Evolutionary conservation across 192 early-diverging fungal species (phyloP).

Genomic region (Coemansia sp.): DNA sequence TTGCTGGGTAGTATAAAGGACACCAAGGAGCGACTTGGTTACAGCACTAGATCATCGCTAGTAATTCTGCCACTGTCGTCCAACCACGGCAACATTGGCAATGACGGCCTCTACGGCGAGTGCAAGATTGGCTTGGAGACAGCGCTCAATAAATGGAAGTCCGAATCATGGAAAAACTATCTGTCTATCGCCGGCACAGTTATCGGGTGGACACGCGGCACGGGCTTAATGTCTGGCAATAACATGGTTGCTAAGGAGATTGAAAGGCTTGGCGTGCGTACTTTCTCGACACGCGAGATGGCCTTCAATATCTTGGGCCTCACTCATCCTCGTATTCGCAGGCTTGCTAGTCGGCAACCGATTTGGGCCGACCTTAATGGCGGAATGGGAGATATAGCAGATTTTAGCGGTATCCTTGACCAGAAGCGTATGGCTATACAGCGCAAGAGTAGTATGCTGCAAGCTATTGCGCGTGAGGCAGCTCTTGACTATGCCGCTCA

Average conservation of each 20-base stretch:
- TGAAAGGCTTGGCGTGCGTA: slow-evolving; percentile 83
- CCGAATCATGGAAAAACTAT: slow-evolving; percentile 86
- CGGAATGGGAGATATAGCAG: slow-evolving; percentile 70
- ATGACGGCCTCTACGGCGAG: slow-evolving; percentile 91
- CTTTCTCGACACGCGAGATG: slow-evolving; percentile 92
- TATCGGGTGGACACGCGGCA: slow-evolving; percentile 97
- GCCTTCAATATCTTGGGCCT: slow-evolving; percentile 90
- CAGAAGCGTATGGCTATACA: background rate
- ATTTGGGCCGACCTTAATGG: slow-evolving; percentile 88
- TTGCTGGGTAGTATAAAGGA: slow-evolving; percentile 82
- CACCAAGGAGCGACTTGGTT: slow-evolving; percentile 72
- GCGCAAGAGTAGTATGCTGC: background rate
- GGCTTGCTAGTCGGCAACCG: slow-evolving; percentile 70
- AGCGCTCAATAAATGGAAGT: slow-evolving; percentile 84
- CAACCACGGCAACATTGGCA: slow-evolving; percentile 94
- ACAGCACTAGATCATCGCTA: slow-evolving; percentile 81
- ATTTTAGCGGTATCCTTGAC: background rate
- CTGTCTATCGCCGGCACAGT: slow-evolving; percentile 85
- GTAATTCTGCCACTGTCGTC: slow-evolving; percentile 89
- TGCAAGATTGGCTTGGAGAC: slow-evolving; percentile 95
- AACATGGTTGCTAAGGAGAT: slow-evolving; percentile 86
- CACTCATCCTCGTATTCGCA: slow-evolving; percentile 74
- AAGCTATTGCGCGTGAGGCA: background rate
- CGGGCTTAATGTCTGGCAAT: slow-evolving; percentile 90
- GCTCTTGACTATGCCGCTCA: background rate